Evolutionary conservation across 2,329 filamentous ascomycete genomes (phyloP), one percentile per base, ranked within the genome.

Genomic region (Pseudocercospora crystallina): DNA sequence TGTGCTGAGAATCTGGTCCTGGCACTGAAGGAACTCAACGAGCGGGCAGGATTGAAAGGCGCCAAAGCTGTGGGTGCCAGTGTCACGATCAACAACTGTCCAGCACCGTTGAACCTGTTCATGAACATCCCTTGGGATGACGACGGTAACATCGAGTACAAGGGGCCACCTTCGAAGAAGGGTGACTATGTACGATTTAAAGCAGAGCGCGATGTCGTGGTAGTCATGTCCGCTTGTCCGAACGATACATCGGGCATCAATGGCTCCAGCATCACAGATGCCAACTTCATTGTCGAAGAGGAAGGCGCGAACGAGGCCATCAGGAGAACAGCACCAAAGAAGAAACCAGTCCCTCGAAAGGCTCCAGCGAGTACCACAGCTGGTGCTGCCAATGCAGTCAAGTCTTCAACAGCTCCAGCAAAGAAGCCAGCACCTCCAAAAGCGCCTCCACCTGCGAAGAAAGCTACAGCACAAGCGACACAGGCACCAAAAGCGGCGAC

Each of bases 1-100:
- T 77, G 75, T 59, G 74, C 75, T 0, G 74, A 76, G 61, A 77
- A 77, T 56, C 68, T 77, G 3, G 74, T 77, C 1, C 68, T 77
- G 5, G 75, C 75, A 7, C 66, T 77, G 20, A 73, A 75, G 45
- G 73, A 77, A 52, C 60, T 77, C 31, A 77, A 77, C 60, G 71
- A 74, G 53, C 68, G 69, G 13, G 71, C 72, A 5, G 74, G 74
- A 0, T 60, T 77, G 14, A 74, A 75, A 49, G 75, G 74, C 12
- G 65, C 72, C 1, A 73, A 73, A 47, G 71, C 70, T 15, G 67
- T 77, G 3, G 75, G 75, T 17, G 73, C 74, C 5, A 73, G 76
- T 14, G 72, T 77, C 34, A 75, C 72, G 1, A 73, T 77, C 60
- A 76, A 77, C 53, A 71, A 68, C 43, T 72, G 73, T 11, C 75